Base-by-base conservation (phyloP, 2,329 filamentous ascomycete species). In the Madurella mycetomatis region DNA sequence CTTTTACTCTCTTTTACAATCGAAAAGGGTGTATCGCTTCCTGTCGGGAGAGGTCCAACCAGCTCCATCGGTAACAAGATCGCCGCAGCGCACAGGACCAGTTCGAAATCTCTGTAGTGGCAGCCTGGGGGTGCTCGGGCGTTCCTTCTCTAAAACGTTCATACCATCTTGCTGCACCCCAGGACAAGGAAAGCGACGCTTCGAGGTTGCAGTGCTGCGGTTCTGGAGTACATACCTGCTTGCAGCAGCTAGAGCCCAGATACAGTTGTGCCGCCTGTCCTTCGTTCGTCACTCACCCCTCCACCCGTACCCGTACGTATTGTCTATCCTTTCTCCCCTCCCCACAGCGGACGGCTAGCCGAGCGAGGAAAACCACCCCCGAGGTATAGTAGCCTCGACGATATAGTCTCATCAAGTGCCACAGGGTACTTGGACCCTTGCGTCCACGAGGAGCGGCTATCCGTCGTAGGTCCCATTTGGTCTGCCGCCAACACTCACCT, bases 341-440 rank as follows among this genome's bases (percentile, higher is more conserved):
- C 45, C 30, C 55, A 44, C 51, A 52, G 40, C 45, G 47, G 49
- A 18, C 54, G 25, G 25, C 42, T 53, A 43, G 49, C 39, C 43
- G 45, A 47, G 43, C 49, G 51, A 51, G 51, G 42, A 44, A 48
- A 47, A 31, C 45, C 51, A 39, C 51, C 25, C 45, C 53, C 43
- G 49, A 52, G 53, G 57, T 62, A 60, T 61, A 64, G 48, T 41
- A 42, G 30, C 42, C 16, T 44, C 51, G 43, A 48, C 54, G 16
- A 47, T 60, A 62, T 60, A 62, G 56, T 53, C 46, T 60, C 58
- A 54, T 49, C 53, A 53, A 25, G 49, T 51, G 55, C 58, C 54
- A 54, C 54, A 43, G 50, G 51, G 51, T 37, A 47, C 53, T 41
- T 32, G 11, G 45, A 54, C 32, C 53, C 51, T 50, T 60, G 53